Percentiles rank a stretch among this genome's conserved stretches.
phyloP scores from a whole-genome alignment of 1,284 basidiomycete species.

The Naganishia albida region DNA sequence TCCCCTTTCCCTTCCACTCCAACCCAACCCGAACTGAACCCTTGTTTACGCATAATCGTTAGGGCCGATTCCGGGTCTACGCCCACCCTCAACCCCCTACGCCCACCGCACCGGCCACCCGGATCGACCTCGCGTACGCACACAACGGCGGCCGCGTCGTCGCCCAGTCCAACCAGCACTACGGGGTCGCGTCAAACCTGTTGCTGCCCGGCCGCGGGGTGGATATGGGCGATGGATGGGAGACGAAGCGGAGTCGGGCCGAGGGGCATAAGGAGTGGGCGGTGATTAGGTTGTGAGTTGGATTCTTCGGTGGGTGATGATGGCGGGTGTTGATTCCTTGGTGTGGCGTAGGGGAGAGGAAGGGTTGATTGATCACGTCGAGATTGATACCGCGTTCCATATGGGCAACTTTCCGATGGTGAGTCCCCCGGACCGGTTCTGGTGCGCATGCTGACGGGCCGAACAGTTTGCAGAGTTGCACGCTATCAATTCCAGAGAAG shows the following conservation, averaged over 20 bases:
- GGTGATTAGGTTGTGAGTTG: constrained; percentile 77
- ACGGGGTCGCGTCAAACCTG: constrained; percentile 86
- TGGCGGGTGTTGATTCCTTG: neutral
- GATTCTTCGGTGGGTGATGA: neutral
- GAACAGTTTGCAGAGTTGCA: constrained; percentile 64
- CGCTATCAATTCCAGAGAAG: constrained; percentile 56
- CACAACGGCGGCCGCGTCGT: constrained; percentile 74
- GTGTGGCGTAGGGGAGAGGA: constrained; percentile 61
- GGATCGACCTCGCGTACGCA: constrained; percentile 83
- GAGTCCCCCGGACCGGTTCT: constrained; percentile 31
- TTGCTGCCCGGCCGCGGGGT: constrained; percentile 83
- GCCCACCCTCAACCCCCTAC: constrained; percentile 66
- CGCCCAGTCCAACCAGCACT: constrained; percentile 78
- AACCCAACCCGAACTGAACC: constrained; percentile 1
- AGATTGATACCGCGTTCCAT: constrained; percentile 94
- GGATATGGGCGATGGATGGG: constrained; percentile 99
- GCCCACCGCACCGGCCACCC: constrained; percentile 47
- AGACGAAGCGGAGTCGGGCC: constrained; percentile 83
- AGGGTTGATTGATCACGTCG: constrained; percentile 72
- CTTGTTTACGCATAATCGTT: constrained; percentile 61
- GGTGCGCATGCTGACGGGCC: neutral
- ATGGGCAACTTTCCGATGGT: constrained; percentile 93
- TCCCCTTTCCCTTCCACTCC: constrained; percentile 51
- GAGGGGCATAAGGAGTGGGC: constrained; percentile 86
- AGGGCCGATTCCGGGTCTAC: constrained; percentile 84